phyloP scores from a whole-genome alignment of 2,329 filamentous ascomycete genomes.

The Magnaporthiopsis rhizophila region DNA sequence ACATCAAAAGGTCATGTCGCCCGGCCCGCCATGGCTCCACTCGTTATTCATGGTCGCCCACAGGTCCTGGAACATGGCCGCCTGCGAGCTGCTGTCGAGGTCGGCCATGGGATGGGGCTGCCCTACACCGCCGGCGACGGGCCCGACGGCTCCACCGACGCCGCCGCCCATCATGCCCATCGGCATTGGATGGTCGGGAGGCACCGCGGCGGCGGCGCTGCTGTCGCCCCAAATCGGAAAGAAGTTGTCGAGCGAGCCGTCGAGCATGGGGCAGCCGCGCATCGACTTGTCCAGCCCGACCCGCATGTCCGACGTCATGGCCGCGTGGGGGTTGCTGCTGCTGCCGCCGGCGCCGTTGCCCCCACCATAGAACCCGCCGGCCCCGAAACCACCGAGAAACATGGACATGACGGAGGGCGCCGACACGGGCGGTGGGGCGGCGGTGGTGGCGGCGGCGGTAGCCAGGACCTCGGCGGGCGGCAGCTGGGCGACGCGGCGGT shows the following conservation, averaged over 20 bases:
- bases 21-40: conserved; percentile 20
- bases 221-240: conserved; percentile 36
- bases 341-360: background rate
- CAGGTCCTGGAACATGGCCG: conserved; percentile 30
- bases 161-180: conserved; percentile 6
- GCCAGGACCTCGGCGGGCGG: conserved; percentile 11
- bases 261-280: conserved; percentile 41
- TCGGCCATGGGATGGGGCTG: background rate
- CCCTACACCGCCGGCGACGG: background rate
- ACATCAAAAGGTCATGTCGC: background rate
- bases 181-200: background rate
- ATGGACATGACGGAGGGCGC: background rate
- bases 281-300: conserved; percentile 13
- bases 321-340: background rate
- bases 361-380: background rate
- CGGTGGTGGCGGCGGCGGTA: background rate
- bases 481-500: conserved; percentile 28
- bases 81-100: background rate
- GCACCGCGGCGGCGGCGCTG: conserved; percentile 15
- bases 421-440: background rate
- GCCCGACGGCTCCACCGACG: background rate
- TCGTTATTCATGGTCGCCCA: conserved; percentile 42
- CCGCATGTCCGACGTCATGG: conserved; percentile 7
- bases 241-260: conserved; percentile 39
- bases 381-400: background rate